Base-by-base conservation (phyloP, 148 eudicot genomes). In the Gaultheria prostrata region DNA sequence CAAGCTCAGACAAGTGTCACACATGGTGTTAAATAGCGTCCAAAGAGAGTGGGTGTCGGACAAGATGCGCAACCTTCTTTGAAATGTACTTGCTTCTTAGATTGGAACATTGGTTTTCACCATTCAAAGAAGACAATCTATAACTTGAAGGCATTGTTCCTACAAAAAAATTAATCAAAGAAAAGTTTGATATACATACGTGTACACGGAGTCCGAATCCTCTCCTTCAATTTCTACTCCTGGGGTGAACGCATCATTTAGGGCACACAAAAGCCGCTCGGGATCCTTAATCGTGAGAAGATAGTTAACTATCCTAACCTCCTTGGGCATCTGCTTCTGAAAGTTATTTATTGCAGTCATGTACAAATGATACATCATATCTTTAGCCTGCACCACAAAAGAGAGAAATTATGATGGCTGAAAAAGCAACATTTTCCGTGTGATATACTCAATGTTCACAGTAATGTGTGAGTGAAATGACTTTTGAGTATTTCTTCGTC, bases 231-330 rank as follows among this genome's bases (percentile, higher is more conserved):
- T 84, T 85, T 96, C 98, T 77, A 87, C 93, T 74, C 98, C 94
- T 4, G 97, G 98, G 57, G 95, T 94, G 87, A 96, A 96, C 48
- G 99, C 99, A 82, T 96, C 98, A 3, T 86, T 90, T 46, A 96
- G 79, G 53, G 94, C 91, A 82, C 91, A 87, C 76, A 92, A 83
- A 67, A 77, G 93, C 89, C 92, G 94, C 87, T 94, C 95, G 18
- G 97, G 98, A 89, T 96, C 98, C 86, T 91, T 88, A 20, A 96
- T 89, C 33, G 88, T 90, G 20, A 96, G 92, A 74, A 96, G 91
- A 88, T 93, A 92, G 84, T 94, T 93, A 30, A 91, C 86, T 85
- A 96, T 94, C 84, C 98, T 88, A 53, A 92, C 85, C 89, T 92
- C 97, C 79, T 93, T 92, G 12, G 99, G 99, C 91, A 91, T 87